Evolutionary conservation across 371 early-diverging fungal species (phyloP).

Genomic region (Apophysomyces variabilis): DNA sequence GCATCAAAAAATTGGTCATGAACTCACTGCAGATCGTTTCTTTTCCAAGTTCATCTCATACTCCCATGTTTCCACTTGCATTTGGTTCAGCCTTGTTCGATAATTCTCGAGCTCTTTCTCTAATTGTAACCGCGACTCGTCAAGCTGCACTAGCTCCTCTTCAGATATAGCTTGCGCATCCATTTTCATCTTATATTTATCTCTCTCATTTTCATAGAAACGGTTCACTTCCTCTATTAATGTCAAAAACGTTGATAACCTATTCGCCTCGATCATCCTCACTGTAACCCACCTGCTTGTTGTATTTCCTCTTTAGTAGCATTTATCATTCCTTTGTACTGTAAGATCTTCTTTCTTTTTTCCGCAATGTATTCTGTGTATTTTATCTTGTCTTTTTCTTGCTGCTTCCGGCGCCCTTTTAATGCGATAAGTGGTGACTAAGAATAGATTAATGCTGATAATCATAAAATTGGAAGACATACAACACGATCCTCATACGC

Average conservation of each 20-base stretch:
- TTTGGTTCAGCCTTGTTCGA: background rate
- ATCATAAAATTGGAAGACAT: background rate
- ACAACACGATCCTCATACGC: constrained; percentile 45
- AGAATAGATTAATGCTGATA: constrained; percentile 13
- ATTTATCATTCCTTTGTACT: constrained; percentile 18
- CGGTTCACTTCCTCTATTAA: background rate
- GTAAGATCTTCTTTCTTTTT: constrained; percentile 9
- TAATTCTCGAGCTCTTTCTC: background rate
- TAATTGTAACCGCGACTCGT: background rate
- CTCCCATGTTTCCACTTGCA: background rate
- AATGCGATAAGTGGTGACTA: constrained; percentile 64
- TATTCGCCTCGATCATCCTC: background rate
- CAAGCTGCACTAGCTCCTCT: constrained; percentile 2
- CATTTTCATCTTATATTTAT: background rate
- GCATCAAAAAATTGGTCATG: background rate
- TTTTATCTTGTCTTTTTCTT: constrained; percentile 32
- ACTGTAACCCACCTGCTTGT: background rate
- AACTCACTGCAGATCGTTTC: background rate
- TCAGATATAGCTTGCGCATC: background rate
- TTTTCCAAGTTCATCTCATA: background rate
- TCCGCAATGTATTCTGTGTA: constrained; percentile 28
- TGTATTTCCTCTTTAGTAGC: background rate
- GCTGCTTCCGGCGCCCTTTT: constrained; percentile 52
- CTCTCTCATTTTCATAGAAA: background rate
- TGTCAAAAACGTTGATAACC: background rate